Evolutionary conservation across 441 rosid genomes (phyloP), one percentile per base, ranked within the genome.

Genomic region (Jatropha multifida): DNA sequence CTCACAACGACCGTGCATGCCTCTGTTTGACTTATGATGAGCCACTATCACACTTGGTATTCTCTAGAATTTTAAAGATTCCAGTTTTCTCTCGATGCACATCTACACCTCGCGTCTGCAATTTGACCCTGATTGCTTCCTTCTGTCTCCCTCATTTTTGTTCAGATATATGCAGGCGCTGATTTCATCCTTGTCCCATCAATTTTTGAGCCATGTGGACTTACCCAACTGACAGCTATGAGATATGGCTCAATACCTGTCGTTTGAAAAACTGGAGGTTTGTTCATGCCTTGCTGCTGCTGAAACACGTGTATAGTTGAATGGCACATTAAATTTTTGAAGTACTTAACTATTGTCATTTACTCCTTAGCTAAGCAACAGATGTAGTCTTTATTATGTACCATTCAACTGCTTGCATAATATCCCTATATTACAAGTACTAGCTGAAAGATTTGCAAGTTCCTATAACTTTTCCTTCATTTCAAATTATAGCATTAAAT

Each of bases 201-300:
- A 27, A 91, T 94, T 74, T 96, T 96, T 75, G 98, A 96, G 88
- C 99, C 99, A 5, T 96, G 98, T 72, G 98, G 99, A 79, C 87
- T 96, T 77, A 96, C 98, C 42, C 99, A 96, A 77, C 94, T 92
- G 69, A 87, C 86, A 41, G 97, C 97, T 68, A 92, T 96, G 99
- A 87, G 99, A 94, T 96, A 94, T 44, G 99, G 99, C 42, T 91
- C 96, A 62, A 74, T 96, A 70, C 98, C 99, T 6, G 87, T 96
- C 68, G 98, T 96, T 76, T 85, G 99, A 44, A 91, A 90, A 89
- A 96, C 99, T 63, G 99, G 99, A 88, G 99, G 99, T 94, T 56
- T 41, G 76, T 75, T 48, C 69, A 10, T 38, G 7, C 37, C 17
- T 46, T n/a, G 40, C 73, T 44, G 12, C 26, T 40, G 26, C n/a